Percentiles rank a stretch among this genome's conserved stretches.
Conservation (phyloP, 2,329 filamentous ascomycete genomes). For the Chaetomiaceae sp. region DNA sequence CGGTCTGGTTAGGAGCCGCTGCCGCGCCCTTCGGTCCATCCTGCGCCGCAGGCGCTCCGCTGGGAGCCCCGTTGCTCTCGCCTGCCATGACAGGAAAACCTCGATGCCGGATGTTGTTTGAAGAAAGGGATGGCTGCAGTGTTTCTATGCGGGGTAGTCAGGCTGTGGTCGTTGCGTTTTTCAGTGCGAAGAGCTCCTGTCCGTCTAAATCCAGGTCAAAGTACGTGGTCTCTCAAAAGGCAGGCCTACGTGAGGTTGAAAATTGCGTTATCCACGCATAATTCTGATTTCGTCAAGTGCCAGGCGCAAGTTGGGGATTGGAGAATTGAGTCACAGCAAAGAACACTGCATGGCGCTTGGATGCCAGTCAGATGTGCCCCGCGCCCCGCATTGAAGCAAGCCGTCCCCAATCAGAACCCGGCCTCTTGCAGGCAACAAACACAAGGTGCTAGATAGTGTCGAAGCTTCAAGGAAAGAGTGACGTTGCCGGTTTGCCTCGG, state of each 20-base stretch:
- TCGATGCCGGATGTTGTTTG: not conserved
- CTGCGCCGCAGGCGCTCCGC: conserved; percentile 12
- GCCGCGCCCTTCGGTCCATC: conserved; percentile 9
- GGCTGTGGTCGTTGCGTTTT: too few species aligned
- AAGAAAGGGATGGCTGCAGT: too few species aligned
- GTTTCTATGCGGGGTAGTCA: too few species aligned
- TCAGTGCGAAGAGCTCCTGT: too few species aligned
- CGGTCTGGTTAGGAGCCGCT: conserved; percentile 15
- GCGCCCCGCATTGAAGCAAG: conserved; percentile 17
- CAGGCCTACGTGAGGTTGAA: too few species aligned
- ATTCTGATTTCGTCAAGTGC: not conserved
- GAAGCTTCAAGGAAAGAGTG: too few species aligned
- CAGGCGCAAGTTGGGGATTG: not conserved
- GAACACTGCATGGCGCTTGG: conserved; percentile 5
- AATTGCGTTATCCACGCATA: conserved; percentile 1
- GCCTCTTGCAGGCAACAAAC: too few species aligned
- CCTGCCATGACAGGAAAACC: conserved; percentile 18
- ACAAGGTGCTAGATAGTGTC: too few species aligned
- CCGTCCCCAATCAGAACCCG: conserved; percentile 14
- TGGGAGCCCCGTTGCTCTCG: conserved; percentile 18
- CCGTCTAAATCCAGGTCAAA: too few species aligned
- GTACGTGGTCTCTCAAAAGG: too few species aligned
- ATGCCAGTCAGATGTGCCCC: conserved; percentile 7
- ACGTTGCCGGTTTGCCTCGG: too few species aligned
- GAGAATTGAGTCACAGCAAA: conserved; percentile 18